Base-by-base conservation (phyloP, 129 eudicot species). In the Lactuca saligna region DNA sequence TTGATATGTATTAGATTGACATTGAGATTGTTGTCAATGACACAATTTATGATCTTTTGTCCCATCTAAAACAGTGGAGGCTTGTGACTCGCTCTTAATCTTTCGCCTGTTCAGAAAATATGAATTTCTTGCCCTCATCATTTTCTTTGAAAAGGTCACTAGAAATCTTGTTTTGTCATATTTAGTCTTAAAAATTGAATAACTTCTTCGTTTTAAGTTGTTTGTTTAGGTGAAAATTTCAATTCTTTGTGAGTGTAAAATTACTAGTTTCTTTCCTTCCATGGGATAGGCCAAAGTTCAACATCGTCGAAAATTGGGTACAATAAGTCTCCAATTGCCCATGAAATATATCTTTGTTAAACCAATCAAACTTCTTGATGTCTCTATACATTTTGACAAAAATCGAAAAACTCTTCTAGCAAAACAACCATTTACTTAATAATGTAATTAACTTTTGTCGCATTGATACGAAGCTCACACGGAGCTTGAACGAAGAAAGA, bases 281-380 rank as follows among this genome's bases (percentile, higher is more conserved):
- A 20, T 39, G 41, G 42, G 67, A 11, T 69, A 60, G 75, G 61
- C 61, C 69, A 71, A 49, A 71, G 61, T 71, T 71, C 53, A 60
- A 61, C 58, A 48, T 12, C 37, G 53, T 37, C 3, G 35, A 60
- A 60, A 53, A 10, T 48, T 2, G 46, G 74, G 75, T 42, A 58
- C 75, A 70, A 3, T 16, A 60, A 44, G 46, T 15, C 61, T 51
- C 17, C 48, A 51, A 51, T 33, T 34, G 58, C 16, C 39, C 34
- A 5, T 16, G 35, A 54, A 68, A 57, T 68, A 37, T 34, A 14
- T 16, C 41, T 66, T 66, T 50, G 33, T n/a, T 31, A 67, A 67
- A 33, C 71, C 58, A 57, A 71, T 48, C 75, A 70, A 68, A 54
- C 63, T 17, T 68, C 57, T 70, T 70, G 48, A 59, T 58, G 54